These are phyloP conservation scores for Acanthamoeba lenticulata DNA, from an alignment of 208 protist genomes.

Conservation along the genomic window DNA sequence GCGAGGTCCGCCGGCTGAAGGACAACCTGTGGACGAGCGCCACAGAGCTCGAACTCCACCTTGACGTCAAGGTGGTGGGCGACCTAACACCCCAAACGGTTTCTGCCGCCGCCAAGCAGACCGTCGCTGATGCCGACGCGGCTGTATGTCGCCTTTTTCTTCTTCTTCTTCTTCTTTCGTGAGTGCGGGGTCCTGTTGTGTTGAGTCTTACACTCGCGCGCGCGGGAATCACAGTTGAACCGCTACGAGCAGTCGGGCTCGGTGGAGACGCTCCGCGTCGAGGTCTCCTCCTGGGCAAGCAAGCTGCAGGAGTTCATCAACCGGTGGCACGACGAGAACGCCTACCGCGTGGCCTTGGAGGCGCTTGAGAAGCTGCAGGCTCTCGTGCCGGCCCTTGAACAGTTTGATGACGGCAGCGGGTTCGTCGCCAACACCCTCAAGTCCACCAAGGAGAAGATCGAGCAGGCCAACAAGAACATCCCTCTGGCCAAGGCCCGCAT, in stretches of 20 bases:
- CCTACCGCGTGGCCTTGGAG: slow-evolving; percentile 39
- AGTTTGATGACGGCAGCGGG: not conserved
- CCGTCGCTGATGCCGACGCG: not conserved
- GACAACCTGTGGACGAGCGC: not conserved
- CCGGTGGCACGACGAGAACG: not conserved
- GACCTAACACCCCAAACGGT: not conserved
- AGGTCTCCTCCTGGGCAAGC: not conserved
- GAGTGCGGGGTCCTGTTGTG: not conserved
- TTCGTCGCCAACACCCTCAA: slow-evolving; percentile 23
- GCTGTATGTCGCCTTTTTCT: too few relatives aligned
- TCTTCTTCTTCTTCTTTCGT: too few relatives aligned
- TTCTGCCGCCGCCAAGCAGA: not conserved
- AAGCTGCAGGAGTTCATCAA: slow-evolving; percentile 64
- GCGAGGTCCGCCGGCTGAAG: not conserved
- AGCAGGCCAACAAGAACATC: slow-evolving; percentile 48
- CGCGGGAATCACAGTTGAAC: not conserved
- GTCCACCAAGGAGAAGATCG: slow-evolving; percentile 2
- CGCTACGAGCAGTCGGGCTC: not conserved
- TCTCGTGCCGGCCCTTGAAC: slow-evolving; percentile 29
- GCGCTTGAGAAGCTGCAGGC: slow-evolving; percentile 13
- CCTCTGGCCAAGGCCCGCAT: slow-evolving; percentile 35
- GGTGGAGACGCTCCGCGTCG: not conserved
- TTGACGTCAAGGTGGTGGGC: not conserved
- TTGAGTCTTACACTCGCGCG: not conserved
- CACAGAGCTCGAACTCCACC: not conserved